phyloP scores from a whole-genome alignment of 2,329 filamentous ascomycete species.

The Fusarium sp. region DNA sequence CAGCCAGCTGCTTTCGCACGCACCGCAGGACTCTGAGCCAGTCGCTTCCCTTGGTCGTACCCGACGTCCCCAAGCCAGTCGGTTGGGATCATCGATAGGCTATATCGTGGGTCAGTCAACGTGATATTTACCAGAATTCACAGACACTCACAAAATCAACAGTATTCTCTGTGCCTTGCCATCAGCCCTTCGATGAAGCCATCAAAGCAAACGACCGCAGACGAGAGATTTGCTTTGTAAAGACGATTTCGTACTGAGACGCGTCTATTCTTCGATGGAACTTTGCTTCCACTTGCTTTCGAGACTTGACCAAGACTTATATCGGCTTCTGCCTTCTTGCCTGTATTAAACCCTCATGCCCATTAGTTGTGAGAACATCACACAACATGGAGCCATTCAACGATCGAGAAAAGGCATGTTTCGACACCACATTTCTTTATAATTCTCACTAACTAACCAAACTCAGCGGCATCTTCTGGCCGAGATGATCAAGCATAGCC shows the following conservation, averaged over 20 bases:
- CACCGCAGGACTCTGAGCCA: constrained; percentile 30
- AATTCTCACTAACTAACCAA: constrained; percentile 10
- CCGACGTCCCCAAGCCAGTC: constrained; percentile 33
- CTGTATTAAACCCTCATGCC: background rate
- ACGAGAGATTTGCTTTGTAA: background rate
- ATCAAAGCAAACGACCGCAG: background rate
- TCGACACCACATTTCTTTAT: too few relatives aligned
- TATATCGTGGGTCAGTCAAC: background rate
- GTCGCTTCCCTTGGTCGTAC: constrained; percentile 38
- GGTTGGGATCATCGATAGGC: constrained; percentile 18
- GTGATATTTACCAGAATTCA: constrained; percentile 1
- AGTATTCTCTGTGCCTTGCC: background rate
- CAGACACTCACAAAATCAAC: background rate
- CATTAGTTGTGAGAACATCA: constrained; percentile 10
- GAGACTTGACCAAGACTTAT: background rate
- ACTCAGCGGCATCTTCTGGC: constrained; percentile 68
- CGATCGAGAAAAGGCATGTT: constrained; percentile 66
- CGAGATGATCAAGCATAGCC: constrained; percentile 70
- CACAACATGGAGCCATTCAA: constrained; percentile 55
- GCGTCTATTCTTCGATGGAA: constrained; percentile 3
- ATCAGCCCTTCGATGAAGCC: background rate
- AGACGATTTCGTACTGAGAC: background rate
- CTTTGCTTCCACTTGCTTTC: background rate
- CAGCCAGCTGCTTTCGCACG: constrained; percentile 36
- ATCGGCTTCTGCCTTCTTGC: background rate